Conservation (phyloP, 148 eudicot genomes). For the Cornus suecica region DNA sequence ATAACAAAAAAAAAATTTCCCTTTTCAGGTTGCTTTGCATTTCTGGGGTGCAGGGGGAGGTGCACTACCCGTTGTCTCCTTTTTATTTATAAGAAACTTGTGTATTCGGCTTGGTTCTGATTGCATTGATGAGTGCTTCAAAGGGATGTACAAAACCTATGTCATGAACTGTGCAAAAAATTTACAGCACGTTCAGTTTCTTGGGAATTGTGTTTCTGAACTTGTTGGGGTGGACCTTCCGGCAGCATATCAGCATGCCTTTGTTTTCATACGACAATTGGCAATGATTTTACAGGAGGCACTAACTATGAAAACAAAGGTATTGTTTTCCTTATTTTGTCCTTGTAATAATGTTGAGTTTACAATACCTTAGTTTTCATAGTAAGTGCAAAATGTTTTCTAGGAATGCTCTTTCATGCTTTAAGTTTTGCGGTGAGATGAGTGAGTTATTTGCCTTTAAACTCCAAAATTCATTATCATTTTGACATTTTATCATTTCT, state of each 20-base stretch:
- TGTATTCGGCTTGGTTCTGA: constrained; percentile 87
- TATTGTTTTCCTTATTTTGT: constrained; percentile 10
- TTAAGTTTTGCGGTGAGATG: background rate
- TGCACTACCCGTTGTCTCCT: constrained; percentile 71
- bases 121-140: constrained; percentile 86
- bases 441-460: background rate
- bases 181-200: constrained; percentile 84
- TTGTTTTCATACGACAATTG: constrained; percentile 83
- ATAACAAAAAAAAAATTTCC: constrained; percentile 12
- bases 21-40: constrained; percentile 78
- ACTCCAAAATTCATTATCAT: background rate
- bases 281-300: constrained; percentile 80
- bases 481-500: background rate
- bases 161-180: constrained; percentile 75
- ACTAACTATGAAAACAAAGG: constrained; percentile 64
- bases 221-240: constrained; percentile 77
- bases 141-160: constrained; percentile 90
- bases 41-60: constrained; percentile 97
- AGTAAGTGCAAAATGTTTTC: background rate
- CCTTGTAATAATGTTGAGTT: background rate
- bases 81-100: constrained; percentile 75
- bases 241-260: constrained; percentile 86
- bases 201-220: constrained; percentile 72
- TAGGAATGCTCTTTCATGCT: background rate
- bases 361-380: background rate